These are phyloP conservation scores for Micromonas pusilla DNA, from an alignment of 139 green algal genomes.

Conservation along the genomic window DNA sequence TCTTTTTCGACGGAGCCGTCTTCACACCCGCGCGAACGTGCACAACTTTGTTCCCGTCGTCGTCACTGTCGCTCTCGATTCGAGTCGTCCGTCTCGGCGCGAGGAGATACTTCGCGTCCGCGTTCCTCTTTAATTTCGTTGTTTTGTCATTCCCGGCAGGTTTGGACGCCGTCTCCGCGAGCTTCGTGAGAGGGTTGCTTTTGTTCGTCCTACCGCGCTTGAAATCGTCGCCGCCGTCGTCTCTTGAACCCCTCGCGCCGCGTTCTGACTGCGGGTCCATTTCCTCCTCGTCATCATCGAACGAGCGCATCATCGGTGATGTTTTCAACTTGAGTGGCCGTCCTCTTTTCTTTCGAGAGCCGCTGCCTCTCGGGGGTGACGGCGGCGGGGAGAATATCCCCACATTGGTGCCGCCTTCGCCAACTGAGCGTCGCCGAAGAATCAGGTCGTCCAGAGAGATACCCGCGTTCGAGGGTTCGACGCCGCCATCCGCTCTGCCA, in stretches of 20 bases:
- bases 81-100: not conserved
- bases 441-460: not conserved
- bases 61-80: not conserved
- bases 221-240: no score
- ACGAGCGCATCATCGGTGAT: no score
- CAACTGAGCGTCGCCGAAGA: not conserved
- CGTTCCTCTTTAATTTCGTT: not conserved
- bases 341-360: not conserved
- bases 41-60: not conserved
- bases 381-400: not conserved
- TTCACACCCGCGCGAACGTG: not conserved
- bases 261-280: no score
- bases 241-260: no score
- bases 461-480: not conserved
- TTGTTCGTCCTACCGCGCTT: no score
- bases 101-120: not conserved
- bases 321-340: no score
- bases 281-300: no score
- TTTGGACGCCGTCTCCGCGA: no score
- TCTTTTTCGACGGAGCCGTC: no score
- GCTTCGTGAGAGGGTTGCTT: no score
- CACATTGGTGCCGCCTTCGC: not conserved
- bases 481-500: not conserved
- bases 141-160: not conserved
- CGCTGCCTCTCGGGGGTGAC: not conserved